Evolutionary conservation across 306 rosid genomes (phyloP), one percentile per base, ranked within the genome.

Genomic region (Begonia peltatifolia): DNA sequence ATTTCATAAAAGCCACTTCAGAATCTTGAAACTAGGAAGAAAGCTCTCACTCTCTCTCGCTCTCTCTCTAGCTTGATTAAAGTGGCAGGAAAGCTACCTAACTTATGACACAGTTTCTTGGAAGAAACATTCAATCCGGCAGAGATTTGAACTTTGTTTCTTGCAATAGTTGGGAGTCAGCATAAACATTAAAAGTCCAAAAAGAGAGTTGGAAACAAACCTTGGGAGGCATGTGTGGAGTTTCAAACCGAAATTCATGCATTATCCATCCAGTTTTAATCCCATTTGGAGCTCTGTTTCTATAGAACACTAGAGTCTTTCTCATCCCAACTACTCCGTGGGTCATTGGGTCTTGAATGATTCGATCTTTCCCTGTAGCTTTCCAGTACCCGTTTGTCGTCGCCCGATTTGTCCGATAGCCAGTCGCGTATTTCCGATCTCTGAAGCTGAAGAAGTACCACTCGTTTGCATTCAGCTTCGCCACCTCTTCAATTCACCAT

Each of bases 361-460:
- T 71, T 3, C 94, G 95, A 67, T 92, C 99, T 58, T 92, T 92
- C 35, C 99, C 99, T 0, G 99, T 92, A 0, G 99, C 99, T 67
- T 92, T 92, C 99, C 99, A 92, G 52, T 92, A 92, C 0, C 99
- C 96, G 55, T 72, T 68, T 50, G 69, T 81, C 47, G 99, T 92
- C 0, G 99, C 99, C 0, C 99, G 64, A n/a, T 92, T 90, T 23
- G 97, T 85, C 3, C 97, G 61, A 16, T 60, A 85, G 0, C 97
- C 97, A 0, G 97, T 90, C 6, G 99, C 94, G 12, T 92, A 92
- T 67, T 92, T 92, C 3, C 99, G 93, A 74, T 92, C 99, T 22
- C 99, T 67, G 57, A 86, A 92, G 78, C 96, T 92, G 74, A 92
- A 92, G 81, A 92, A 92, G 76, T 86, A 92, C 99, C 99, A 92